Evolutionary conservation across 495 filamentous ascomycete species (phyloP), one percentile per base, ranked within the genome.

Genomic region (Hypoxylon intermedium): DNA sequence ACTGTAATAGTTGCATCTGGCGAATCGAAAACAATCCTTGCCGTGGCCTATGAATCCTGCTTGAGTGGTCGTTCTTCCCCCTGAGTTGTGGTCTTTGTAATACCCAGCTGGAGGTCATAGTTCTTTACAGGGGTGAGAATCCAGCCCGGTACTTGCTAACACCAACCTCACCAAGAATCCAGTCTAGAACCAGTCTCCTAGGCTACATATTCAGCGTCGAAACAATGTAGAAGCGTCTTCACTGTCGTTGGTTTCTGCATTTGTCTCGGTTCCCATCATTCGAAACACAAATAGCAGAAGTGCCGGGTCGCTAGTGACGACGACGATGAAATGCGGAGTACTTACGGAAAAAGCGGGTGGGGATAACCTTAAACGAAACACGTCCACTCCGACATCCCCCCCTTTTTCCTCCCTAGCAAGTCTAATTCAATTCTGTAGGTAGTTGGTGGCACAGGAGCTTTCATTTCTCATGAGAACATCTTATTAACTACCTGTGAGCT

Each of bases 111-210:
- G n/a, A n/a, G n/a, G n/a, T n/a, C n/a, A n/a, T n/a, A n/a, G n/a
- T n/a, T n/a, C n/a, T n/a, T n/a, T 37, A 28, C 49, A 60, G 58
- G 49, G 58, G 48, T 52, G 4, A 11, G 16, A 31, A 42, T 21
- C 42, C 58, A 60, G 49, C 58, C 23, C 36, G 21, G 48, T n/a
- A 16, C 40, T 61, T 55, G 58, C 49, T 52, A 23, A 46, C 46
- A 23, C 40, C 46, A 51, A 49, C 44, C 50, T 43, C 37, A 43
- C 51, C 31, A 45, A 41, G 33, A 47, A 16, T 28, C 11, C 9
- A 34, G 23, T 49, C 44, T 49, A 57, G 18, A 34, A 38, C 12
- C 40, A 26, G 24, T 16, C 36, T 47, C 21, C 1, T 19, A 9
- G 28, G n/a, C 13, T 19, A 24, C 36, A 19, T 36, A 9, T 36